Evolutionary conservation across 2,329 filamentous ascomycete genomes (phyloP).

Genomic region (Colletotrichum melonis): DNA sequence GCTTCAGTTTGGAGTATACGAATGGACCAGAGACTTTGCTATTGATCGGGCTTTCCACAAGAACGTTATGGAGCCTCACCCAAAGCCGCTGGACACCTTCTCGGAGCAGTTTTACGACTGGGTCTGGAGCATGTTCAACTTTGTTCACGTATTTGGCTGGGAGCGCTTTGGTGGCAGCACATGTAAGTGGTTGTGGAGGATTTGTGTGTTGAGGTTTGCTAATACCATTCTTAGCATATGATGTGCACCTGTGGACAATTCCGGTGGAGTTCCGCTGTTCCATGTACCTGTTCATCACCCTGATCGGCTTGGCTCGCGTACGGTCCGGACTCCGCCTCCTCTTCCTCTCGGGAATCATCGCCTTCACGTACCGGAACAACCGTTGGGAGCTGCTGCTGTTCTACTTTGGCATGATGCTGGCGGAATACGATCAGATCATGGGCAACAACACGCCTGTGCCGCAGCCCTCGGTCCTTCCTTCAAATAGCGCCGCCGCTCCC

Average conservation of each 20-base stretch:
- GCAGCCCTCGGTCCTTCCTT: constrained; percentile 37
- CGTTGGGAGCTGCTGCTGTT: constrained; percentile 66
- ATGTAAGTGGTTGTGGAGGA: constrained; percentile 42
- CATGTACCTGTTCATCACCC: constrained; percentile 65
- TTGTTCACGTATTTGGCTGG: constrained; percentile 64
- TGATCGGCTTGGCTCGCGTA: constrained; percentile 62
- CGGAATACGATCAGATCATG: constrained; percentile 64
- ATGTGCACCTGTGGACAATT: constrained; percentile 72
- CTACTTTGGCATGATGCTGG: constrained; percentile 61
- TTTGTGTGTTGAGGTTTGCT: constrained; percentile 34
- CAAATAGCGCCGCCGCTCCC: constrained; percentile 36
- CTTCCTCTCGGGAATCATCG: constrained; percentile 53
- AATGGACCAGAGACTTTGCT: constrained; percentile 59
- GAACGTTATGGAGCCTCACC: constrained; percentile 62
- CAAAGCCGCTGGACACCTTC: constrained; percentile 49
- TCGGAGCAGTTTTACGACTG: constrained; percentile 58
- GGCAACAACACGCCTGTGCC: constrained; percentile 46
- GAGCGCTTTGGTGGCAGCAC: constrained; percentile 59
- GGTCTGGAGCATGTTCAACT: constrained; percentile 59
- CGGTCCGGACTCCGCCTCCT: constrained; percentile 54
- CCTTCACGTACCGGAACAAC: constrained; percentile 58
- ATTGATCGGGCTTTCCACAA: constrained; percentile 55
- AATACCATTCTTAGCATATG: constrained; percentile 52
- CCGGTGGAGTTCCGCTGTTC: constrained; percentile 70
- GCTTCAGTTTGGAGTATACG: constrained; percentile 59